Percentiles rank a stretch among this genome's conserved stretches.
phyloP scores from a whole-genome alignment of 2,329 filamentous ascomycete genomes.

The Amauroascus verrucosus region DNA sequence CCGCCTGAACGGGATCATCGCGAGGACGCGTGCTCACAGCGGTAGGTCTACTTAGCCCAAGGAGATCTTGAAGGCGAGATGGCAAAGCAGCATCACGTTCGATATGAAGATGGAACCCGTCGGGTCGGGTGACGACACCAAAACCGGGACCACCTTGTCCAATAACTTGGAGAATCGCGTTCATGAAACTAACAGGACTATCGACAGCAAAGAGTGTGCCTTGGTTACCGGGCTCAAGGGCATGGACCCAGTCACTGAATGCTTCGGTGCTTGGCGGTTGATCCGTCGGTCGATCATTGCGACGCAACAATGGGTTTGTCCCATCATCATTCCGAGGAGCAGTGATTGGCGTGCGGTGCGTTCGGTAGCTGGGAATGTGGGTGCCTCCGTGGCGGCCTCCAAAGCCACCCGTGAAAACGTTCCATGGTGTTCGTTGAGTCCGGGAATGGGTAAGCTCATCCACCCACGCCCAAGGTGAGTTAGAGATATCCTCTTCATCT shows the following conservation, averaged over 20 bases:
- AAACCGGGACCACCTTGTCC: slow-evolving; percentile 36
- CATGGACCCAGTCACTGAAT: slow-evolving; percentile 45
- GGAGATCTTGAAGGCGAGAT: slow-evolving; percentile 45
- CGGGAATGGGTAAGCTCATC: slow-evolving; percentile 41
- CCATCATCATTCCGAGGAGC: slow-evolving; percentile 63
- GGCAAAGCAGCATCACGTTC: slow-evolving; percentile 42
- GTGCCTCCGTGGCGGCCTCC: slow-evolving; percentile 38
- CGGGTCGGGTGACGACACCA: slow-evolving; percentile 36
- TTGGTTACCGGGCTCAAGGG: slow-evolving; percentile 39
- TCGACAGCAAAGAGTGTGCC: slow-evolving; percentile 39
- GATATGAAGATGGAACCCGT: slow-evolving; percentile 47
- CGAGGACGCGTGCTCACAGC: slow-evolving; percentile 26
- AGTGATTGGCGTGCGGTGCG: slow-evolving; percentile 37
- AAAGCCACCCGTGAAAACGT: slow-evolving; percentile 49
- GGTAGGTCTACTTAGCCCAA: slow-evolving; percentile 26
- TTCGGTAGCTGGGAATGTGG: slow-evolving; percentile 35
- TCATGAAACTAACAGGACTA: slow-evolving; percentile 47
- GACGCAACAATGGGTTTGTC: slow-evolving; percentile 73
- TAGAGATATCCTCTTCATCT: slow-evolving; percentile 28
- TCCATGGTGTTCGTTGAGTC: slow-evolving; percentile 53
- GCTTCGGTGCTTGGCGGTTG: slow-evolving; percentile 31
- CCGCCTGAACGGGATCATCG: slow-evolving; percentile 54
- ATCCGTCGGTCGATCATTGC: slow-evolving; percentile 36
- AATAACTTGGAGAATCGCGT: slow-evolving; percentile 48
- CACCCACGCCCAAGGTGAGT: slow-evolving; percentile 47